Percentiles rank a stretch among this genome's conserved stretches.
Evolutionary conservation across 306 rosid species (phyloP).

Genomic region (Cicer chorassanicum): DNA sequence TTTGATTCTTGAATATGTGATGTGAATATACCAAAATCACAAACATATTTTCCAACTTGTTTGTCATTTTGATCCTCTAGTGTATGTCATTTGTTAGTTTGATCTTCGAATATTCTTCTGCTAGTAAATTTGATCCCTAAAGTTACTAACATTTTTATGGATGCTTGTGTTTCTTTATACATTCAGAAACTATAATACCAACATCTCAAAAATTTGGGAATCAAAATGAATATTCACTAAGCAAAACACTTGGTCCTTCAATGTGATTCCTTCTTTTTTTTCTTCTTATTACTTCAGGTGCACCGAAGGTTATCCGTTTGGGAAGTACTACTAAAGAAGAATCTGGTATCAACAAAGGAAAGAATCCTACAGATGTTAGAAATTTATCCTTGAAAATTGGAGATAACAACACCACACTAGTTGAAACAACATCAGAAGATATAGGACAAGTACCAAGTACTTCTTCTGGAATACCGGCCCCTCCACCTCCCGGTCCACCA

Average conservation of each 20-base stretch:
- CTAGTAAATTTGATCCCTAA: too few relatives aligned
- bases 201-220: neutral
- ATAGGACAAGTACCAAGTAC: slow-evolving; percentile 44
- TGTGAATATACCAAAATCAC: too few relatives aligned
- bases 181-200: neutral
- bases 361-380: slow-evolving; percentile 38
- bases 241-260: slow-evolving; percentile 30
- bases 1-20: too few relatives aligned
- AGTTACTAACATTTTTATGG: too few relatives aligned
- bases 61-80: neutral
- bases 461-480: slow-evolving; percentile 55
- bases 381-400: slow-evolving; percentile 47
- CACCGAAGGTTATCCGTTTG: slow-evolving; percentile 56
- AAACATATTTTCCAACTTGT: neutral
- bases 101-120: neutral
- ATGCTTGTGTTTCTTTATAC: too few relatives aligned
- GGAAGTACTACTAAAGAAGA: slow-evolving; percentile 53
- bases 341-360: slow-evolving; percentile 34
- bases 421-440: slow-evolving; percentile 51
- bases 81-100: neutral
- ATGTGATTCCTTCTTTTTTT: slow-evolving; percentile 3
- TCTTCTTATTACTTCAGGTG: slow-evolving; percentile 45
- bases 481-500: slow-evolving; percentile 57
- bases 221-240: neutral
- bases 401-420: slow-evolving; percentile 39